Conservation (phyloP, 2,329 filamentous ascomycete genomes). For the Fusarium fujikuroi region DNA sequence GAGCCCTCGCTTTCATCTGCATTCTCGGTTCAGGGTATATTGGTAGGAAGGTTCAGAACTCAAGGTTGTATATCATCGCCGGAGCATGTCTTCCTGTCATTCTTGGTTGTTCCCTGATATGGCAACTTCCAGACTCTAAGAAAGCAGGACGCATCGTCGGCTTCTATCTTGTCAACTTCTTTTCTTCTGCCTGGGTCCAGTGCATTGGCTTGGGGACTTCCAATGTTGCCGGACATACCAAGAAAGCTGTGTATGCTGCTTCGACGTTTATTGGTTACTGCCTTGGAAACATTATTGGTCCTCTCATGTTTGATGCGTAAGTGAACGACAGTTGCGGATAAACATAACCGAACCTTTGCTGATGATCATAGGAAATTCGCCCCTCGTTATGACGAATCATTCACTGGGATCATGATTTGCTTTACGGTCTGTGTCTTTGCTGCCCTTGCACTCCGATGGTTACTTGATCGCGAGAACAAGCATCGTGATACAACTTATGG, state of each 20-base stretch:
- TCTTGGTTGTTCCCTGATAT: not conserved
- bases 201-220: not conserved
- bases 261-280: not conserved
- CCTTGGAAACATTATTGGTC: not conserved
- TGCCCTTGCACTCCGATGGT: not conserved
- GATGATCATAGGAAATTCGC: not conserved
- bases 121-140: not conserved
- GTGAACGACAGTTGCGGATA: fast-evolving
- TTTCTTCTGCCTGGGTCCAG: not conserved
- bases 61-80: not conserved
- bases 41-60: not conserved
- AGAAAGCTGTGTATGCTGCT: not conserved
- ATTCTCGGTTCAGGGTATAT: not conserved
- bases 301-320: not conserved
- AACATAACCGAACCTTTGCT: not conserved
- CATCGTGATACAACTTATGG: not conserved
- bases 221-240: not conserved
- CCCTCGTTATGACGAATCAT: not conserved
- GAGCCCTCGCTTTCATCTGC: not conserved
- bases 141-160: not conserved
- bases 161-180: not conserved
- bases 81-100: not conserved
- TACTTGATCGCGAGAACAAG: not conserved
- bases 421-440: not conserved
- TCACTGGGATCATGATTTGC: not conserved